Conservation (phyloP, 2,329 filamentous ascomycete genomes). For the Torrubiella hemipterigena region DNA sequence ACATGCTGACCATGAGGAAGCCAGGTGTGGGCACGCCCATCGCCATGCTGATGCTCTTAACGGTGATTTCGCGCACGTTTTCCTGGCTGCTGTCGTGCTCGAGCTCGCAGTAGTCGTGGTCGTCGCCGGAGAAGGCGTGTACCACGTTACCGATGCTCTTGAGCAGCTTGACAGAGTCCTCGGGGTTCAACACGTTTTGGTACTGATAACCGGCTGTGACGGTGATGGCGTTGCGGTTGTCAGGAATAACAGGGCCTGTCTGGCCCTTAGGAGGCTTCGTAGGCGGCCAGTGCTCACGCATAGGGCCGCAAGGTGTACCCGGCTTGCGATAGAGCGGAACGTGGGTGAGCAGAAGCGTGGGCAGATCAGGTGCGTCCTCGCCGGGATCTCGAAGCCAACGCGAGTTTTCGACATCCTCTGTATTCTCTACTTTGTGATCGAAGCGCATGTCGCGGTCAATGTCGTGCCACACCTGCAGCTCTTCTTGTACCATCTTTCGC, state of each 20-base stretch:
- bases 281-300: conserved; percentile 74
- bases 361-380: conserved; percentile 49
- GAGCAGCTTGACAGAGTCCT: conserved; percentile 64
- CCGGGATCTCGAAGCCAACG: conserved; percentile 23
- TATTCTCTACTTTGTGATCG: conserved; percentile 46
- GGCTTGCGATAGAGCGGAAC: conserved; percentile 76
- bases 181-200: conserved; percentile 77
- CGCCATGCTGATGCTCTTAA: conserved; percentile 90
- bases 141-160: conserved; percentile 69
- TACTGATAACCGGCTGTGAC: conserved; percentile 84
- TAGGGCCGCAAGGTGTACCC: conserved; percentile 77
- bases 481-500: conserved; percentile 53
- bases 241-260: conserved; percentile 37
- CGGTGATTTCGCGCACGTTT: conserved; percentile 71
- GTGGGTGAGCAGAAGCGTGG: conserved; percentile 81
- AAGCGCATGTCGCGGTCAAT: conserved; percentile 42
- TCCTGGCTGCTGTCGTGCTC: conserved; percentile 59
- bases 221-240: conserved; percentile 66
- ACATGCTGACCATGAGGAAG: conserved; percentile 79
- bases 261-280: conserved; percentile 49
- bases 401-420: conserved; percentile 28
- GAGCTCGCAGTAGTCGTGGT: conserved; percentile 95
- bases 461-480: conserved; percentile 54
- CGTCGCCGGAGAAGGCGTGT: conserved; percentile 88
- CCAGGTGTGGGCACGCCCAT: conserved; percentile 88